Percentiles rank a stretch among this genome's conserved stretches.
phyloP scores from a whole-genome alignment of 805 yeast species.

The Cyberlindnera petersonii region DNA sequence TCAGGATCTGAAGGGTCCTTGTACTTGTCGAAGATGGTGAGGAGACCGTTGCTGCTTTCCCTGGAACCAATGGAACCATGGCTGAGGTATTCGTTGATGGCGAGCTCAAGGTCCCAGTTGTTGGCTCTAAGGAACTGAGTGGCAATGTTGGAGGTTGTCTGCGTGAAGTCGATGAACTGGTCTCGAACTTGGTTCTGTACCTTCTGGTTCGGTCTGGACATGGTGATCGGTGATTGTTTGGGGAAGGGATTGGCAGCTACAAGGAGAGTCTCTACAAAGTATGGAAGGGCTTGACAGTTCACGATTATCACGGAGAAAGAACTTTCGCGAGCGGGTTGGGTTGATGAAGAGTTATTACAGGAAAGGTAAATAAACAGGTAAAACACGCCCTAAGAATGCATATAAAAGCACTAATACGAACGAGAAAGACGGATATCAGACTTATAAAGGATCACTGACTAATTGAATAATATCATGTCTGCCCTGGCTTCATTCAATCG shows the following conservation, averaged over 20 bases:
- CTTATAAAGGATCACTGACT: too few species aligned
- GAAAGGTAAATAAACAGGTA: too few species aligned
- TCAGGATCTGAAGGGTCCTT: conserved; percentile 21
- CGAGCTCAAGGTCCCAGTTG: conserved; percentile 27
- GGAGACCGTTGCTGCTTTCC: conserved; percentile 14
- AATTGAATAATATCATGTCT: too few species aligned
- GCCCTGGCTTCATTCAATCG: background rate
- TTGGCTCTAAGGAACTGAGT: conserved; percentile 21
- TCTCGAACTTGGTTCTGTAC: conserved; percentile 26
- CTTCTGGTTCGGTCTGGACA: conserved; percentile 22
- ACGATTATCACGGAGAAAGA: too few species aligned
- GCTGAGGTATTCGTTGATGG: conserved; percentile 27
- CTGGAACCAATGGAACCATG: conserved; percentile 19
- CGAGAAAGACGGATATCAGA: too few species aligned
- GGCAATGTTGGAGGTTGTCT: conserved; percentile 23
- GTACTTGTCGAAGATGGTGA: conserved; percentile 21
- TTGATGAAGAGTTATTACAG: too few species aligned
- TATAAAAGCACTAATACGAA: too few species aligned
- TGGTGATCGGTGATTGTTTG: conserved; percentile 3
- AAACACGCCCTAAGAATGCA: too few species aligned
- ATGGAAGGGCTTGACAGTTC: too few species aligned
- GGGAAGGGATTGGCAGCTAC: too few species aligned
- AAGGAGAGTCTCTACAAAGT: conserved; percentile 1
- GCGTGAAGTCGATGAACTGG: conserved; percentile 29
- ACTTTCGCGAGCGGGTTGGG: too few species aligned